Evolutionary conservation across 2,329 filamentous ascomycete genomes (phyloP), one percentile per base, ranked within the genome.

Genomic region (Colletotrichum incanum): DNA sequence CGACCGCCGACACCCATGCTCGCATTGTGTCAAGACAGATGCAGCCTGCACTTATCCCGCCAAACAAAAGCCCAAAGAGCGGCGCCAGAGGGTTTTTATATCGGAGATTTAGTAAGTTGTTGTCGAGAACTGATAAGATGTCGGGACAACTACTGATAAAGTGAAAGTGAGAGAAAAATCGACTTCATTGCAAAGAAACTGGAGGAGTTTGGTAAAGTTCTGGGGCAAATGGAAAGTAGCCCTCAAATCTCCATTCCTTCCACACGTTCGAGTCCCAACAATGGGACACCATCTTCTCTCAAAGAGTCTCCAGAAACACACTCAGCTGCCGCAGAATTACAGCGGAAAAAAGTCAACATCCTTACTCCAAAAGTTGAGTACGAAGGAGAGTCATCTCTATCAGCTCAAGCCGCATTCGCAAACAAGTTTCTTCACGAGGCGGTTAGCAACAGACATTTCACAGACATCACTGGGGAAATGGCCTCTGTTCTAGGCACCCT

Each of bases 331-430:
- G 28, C 28, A 31, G 28, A 6, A 5, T 1, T 31, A 31, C 28
- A 31, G 6, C 28, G 28, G 28, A 31, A 31, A 6, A 31, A 31
- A 31, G 28, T 31, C 28, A 31, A 31, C 28, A 31, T 31, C 28
- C 28, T 31, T 31, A 31, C 28, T 31, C 28, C 28, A 31, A 31
- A 31, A 31, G 28, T 31, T 31, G 28, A 76, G 31, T 75, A 75
- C n/a, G 71, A 75, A 41, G 75, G 75, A 23, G 76, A 77, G 54
- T 74, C 68, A 0, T 75, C 74, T 1, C 63, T 76, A 0, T 74
- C 74, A 18, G 67, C 76, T 1, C 76, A 77, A 14, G 74, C 76
- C 2, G 72, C 76, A 2, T 76, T 75, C 11, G 77, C 77, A 1
- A 75, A 72, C 11, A 71, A 31, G 28, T 77, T 78, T 41, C 70